Evolutionary conservation across 306 rosid genomes (phyloP).

Genomic region (Boehmeria nivea): DNA sequence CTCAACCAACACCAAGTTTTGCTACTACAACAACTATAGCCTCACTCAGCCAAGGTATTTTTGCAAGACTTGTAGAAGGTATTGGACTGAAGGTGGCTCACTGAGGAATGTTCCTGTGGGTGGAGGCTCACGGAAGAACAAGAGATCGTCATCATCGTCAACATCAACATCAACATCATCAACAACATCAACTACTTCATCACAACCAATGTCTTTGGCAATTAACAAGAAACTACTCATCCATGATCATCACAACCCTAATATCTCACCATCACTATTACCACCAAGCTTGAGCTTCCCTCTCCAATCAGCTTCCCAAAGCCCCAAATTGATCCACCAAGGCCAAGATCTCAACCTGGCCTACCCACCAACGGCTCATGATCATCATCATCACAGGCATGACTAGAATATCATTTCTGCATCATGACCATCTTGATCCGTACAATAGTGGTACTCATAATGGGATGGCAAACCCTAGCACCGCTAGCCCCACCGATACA

Average conservation of each 20-base stretch:
- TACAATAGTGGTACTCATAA: slow-evolving; percentile 22
- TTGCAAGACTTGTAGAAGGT: slow-evolving; percentile 93
- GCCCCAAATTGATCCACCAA: slow-evolving; percentile 41
- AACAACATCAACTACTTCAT: slow-evolving; percentile 13
- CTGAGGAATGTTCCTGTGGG: slow-evolving; percentile 95
- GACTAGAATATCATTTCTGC: background rate
- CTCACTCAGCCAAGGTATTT: slow-evolving; percentile 95
- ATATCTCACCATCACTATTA: too few relatives aligned
- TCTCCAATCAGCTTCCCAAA: too few relatives aligned
- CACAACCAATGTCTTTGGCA: slow-evolving; percentile 20
- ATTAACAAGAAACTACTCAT: background rate
- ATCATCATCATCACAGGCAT: slow-evolving; percentile 27
- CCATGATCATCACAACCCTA: background rate
- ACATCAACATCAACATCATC: slow-evolving; percentile 24
- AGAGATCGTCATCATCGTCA: slow-evolving; percentile 41
- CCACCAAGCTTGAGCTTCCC: background rate
- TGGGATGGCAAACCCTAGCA: slow-evolving; percentile 16
- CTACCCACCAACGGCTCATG: slow-evolving; percentile 42
- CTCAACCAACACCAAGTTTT: slow-evolving; percentile 90
- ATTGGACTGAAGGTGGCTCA: slow-evolving; percentile 99
- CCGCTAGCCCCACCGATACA: slow-evolving; percentile 34
- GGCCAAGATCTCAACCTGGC: slow-evolving; percentile 87
- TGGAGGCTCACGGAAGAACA: slow-evolving; percentile 95
- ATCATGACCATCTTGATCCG: slow-evolving; percentile 32
- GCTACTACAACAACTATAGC: slow-evolving; percentile 92